Evolutionary conservation across 1,139 yeast species (phyloP), one percentile per base, ranked within the genome.

Genomic region (Saccharomyces hybrid): DNA sequence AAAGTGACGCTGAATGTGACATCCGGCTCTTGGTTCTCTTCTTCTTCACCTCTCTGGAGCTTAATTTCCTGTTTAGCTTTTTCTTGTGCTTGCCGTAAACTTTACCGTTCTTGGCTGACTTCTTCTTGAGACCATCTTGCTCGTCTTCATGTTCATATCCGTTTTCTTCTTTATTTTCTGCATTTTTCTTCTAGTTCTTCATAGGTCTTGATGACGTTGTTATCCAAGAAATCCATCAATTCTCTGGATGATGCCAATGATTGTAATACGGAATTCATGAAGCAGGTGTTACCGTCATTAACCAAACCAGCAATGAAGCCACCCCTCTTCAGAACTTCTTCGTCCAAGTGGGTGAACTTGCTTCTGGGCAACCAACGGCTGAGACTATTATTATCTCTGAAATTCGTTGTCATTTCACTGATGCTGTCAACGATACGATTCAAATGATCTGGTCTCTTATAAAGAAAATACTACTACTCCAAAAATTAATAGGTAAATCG

Each of bases 241-340:
- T 84, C 81, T 41, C 78, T 76, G 1, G 95, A 84, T 0, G 95
- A 85, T 0, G 96, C 91, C 59, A 90, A 73, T 12, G 89, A 80
- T 70, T 90, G 97, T 42, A 90, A 74, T 1, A 90, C 96, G 21
- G 90, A 83, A 70, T 90, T 90, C 95, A 90, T 89, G 64, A 90
- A 90, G 69, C 97, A 90, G 0, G 96, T 88, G 65, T 90, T 90
- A 12, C 97, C 97, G 61, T 89, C 97, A 69, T 90, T 90, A 58
- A 82, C 79, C 48, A 90, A 75, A 1, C 97, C 97, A 27, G 96
- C 97, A 42, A 88, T 79, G 58, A 79, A 81, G 3, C 91, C 91
- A 57, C 93, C 93, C n/a, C 62, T 59, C 46, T 61, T 57, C n/a
- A 65, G 48, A 34, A 66, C 59, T 12, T 48, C 50, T 12, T 61